These are phyloP conservation scores for Rhodotorula sp. DNA, from an alignment of 1,284 basidiomycete species.

Conservation along the genomic window DNA sequence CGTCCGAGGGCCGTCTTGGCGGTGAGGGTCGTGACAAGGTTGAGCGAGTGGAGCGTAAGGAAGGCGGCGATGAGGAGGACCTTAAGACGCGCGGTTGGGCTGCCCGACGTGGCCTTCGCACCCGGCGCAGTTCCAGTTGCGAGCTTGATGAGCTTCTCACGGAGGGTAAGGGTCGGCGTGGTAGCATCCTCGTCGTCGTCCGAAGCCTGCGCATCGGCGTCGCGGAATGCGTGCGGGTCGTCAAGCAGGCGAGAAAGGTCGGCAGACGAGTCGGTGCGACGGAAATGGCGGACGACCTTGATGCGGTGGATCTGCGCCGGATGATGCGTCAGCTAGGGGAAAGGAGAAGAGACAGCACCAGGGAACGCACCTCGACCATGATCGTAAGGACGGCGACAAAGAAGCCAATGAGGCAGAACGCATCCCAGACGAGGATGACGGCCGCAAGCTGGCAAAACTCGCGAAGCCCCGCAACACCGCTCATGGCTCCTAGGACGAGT, in stretches of 20 bases:
- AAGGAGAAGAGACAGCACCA: background rate
- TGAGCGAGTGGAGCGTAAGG: conserved; percentile 82
- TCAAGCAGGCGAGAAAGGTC: conserved; percentile 43
- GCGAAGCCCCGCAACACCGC: conserved; percentile 80
- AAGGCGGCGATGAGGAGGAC: conserved; percentile 85
- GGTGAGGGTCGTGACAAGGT: conserved; percentile 88
- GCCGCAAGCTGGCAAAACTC: conserved; percentile 96
- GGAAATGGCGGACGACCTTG: conserved; percentile 57
- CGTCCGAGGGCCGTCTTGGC: conserved; percentile 64
- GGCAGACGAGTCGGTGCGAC: conserved; percentile 43
- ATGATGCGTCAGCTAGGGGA: conserved; percentile 43
- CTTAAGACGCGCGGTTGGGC: conserved; percentile 84
- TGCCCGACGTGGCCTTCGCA: conserved; percentile 57
- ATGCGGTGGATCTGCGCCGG: conserved; percentile 55
- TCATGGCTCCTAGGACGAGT: conserved; percentile 79
- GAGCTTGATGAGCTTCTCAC: conserved; percentile 39
- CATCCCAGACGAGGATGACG: conserved; percentile 79
- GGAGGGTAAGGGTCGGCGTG: conserved; percentile 22
- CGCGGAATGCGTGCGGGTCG: conserved; percentile 40
- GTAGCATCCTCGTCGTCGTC: conserved; percentile 29
- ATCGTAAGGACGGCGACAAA: conserved; percentile 82
- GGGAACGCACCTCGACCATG: conserved; percentile 76
- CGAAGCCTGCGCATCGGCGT: conserved; percentile 38
- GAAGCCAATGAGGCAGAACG: conserved; percentile 84
- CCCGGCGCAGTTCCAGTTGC: conserved; percentile 37